Conservation (phyloP, 2,329 filamentous ascomycete species). For the Albifimbria verrucaria region DNA sequence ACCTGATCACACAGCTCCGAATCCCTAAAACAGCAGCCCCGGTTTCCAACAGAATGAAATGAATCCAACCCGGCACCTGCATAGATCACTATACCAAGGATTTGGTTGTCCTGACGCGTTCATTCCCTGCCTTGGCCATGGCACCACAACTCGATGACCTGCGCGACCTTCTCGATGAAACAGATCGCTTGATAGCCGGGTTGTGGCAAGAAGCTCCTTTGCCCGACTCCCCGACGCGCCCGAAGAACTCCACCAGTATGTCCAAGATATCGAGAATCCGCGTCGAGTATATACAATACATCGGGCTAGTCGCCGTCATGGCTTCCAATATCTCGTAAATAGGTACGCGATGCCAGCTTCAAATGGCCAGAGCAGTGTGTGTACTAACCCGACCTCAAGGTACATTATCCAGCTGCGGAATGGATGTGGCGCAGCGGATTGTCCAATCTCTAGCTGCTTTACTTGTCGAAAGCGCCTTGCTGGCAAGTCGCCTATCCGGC, state of each 20-base stretch:
- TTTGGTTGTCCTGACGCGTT: no score
- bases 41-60: no score
- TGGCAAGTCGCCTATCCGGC: slow-evolving; percentile 66
- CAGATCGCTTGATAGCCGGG: slow-evolving; percentile 51
- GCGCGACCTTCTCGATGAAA: slow-evolving; percentile 7
- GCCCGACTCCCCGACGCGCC: slow-evolving; percentile 58
- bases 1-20: no score
- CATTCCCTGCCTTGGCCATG: neutral
- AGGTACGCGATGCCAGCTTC: slow-evolving; percentile 42
- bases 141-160: neutral
- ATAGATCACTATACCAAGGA: no score
- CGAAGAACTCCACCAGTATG: slow-evolving; percentile 49
- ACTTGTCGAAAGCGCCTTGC: slow-evolving; percentile 69
- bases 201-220: slow-evolving; percentile 63
- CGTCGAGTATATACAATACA: slow-evolving; percentile 59
- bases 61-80: no score
- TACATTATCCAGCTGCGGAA: slow-evolving; percentile 72
- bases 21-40: no score
- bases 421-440: slow-evolving; percentile 68
- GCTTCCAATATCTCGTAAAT: slow-evolving; percentile 65
- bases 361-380: neutral
- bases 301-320: slow-evolving; percentile 57
- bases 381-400: neutral
- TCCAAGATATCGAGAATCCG: slow-evolving; percentile 60
- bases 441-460: slow-evolving; percentile 75